Base-by-base conservation (phyloP, 1,284 basidiomycete species). In the Cutaneotrichosporon dermatis region DNA sequence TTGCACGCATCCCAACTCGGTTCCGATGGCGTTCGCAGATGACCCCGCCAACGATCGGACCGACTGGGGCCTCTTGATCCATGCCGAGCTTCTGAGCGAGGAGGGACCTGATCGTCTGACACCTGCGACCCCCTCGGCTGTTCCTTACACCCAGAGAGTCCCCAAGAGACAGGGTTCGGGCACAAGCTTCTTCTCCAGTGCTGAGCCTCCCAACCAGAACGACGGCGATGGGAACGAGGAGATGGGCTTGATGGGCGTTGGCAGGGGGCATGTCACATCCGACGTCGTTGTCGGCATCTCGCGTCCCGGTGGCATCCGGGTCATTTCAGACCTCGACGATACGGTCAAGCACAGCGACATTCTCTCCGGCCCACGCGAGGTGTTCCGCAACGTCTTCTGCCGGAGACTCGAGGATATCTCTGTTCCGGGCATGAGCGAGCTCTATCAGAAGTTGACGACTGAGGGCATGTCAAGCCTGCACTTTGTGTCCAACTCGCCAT, bases 271-370 rank as follows among this genome's bases (percentile, higher is more conserved):
- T 5, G 65, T 69, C 2, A 61, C 64, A 43, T 55, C 63, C 15
- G 60, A 54, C 49, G 63, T 62, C 3, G 59, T 65, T n/a, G 62
- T 68, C 7, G 60, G 62, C 13, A 54, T 75, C 12, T 59, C 67
- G 11, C 48, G 60, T 2, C 60, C 68, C 0, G 64, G 61, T 3
- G 76, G 77, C 0, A 70, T 92, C 11, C 85, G 90, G 7, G 82
- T 96, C 56, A 87, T 97, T 37, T 94, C 90, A 1, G 94, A 98
- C 71, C 88, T 98, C 48, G 94, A 98, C 74, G 94, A 98, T 74
- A 98, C 94, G 0, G 83, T 96, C 63, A 97, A 95, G 73, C 75
- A 84, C 51, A 86, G 88, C 0, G 85, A 86, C 55, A 82, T 94
- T 15, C 70, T 87, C 3, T 79, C 80, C 11, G 91, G 91, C 0